phyloP scores from a whole-genome alignment of 2,329 filamentous ascomycete species.

The Phyllachora maydis region DNA sequence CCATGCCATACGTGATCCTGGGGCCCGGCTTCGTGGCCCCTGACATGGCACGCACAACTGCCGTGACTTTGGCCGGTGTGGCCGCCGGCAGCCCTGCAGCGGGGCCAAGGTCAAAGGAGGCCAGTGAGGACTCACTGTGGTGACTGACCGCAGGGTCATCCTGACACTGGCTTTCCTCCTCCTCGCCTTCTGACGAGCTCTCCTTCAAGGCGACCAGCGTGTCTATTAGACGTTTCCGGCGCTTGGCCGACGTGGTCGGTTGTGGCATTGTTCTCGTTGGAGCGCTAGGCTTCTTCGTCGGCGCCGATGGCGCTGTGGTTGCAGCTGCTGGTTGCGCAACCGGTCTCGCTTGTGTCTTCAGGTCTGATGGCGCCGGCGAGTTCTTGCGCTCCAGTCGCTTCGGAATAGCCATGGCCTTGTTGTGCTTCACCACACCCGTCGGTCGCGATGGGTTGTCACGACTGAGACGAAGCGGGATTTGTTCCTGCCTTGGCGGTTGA shows the following conservation, averaged over 20 bases:
- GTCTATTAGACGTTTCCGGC: constrained; percentile 24
- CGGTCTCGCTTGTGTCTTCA: constrained; percentile 2
- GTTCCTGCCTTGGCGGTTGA: constrained; percentile 2
- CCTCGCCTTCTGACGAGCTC: constrained; percentile 10
- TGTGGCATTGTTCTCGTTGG: no score
- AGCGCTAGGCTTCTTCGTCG: constrained; percentile 8
- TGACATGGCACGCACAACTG: constrained; percentile 6
- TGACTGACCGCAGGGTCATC: constrained; percentile 2
- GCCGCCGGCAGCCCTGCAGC: no score
- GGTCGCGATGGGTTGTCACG: constrained; percentile 1
- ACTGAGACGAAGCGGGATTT: constrained; percentile 8
- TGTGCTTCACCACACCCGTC: no score
- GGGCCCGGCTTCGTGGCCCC: constrained; percentile 12
- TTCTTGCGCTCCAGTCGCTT: not conserved
- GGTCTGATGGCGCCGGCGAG: constrained; percentile 1
- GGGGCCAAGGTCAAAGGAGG: constrained; percentile 7
- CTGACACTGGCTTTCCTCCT: constrained; percentile 5
- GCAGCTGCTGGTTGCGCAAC: not conserved
- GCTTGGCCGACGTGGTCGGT: no score
- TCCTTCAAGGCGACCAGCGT: constrained; percentile 18
- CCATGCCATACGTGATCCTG: constrained; percentile 17
- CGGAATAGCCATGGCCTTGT: not conserved
- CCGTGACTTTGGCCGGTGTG: constrained; percentile 4
- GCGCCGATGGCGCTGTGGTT: constrained; percentile 1
- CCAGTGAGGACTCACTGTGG: constrained; percentile 1